Base-by-base conservation (phyloP, 1,284 basidiomycete genomes). In the Anthracocystis panici-leucophaei region DNA sequence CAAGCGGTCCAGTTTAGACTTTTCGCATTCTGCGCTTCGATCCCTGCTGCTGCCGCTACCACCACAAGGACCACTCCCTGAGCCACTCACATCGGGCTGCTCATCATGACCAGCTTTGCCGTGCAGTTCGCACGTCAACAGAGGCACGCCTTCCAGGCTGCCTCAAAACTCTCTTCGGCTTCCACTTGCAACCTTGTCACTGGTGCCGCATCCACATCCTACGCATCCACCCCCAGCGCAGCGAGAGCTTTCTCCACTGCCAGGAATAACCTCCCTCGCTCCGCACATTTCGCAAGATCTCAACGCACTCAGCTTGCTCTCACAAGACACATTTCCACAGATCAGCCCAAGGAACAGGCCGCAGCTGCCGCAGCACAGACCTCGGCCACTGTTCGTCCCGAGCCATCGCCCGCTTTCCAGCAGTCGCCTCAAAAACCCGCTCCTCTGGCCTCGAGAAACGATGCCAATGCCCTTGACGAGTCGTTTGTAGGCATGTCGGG, bases 401-500 rank as follows among this genome's bases (percentile, higher is more conserved):
- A 79, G 52, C 82, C 81, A 10, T 76, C 79, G 40, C 81, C 82
- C 10, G 75, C 82, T 12, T 83, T 84, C 71, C 83, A 83, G 72
- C 77, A 77, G 60, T 66, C 75, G 29, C 61, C 74, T 21, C 70
- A 75, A 35, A 65, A 61, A 54, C 55, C 71, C 18, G 57, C 66
- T 16, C 72, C 72, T 14, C 75, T 75, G 31, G 53, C 62, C 3
- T 58, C 52, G 5, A 41, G 53, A 38, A 71, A 78, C 41, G 73
- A 78, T 23, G 65, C 73, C 44, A 67, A 75, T 18, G 72, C 83
- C 11, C 80, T 87, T 67, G 87, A 87, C 66, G 67, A 81, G 52
- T 84, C 83, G 52, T 97, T 99, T 83, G 90, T 98, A 63, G 96
- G 96, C 68, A 90, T 96, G 87, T 93, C 94, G 20, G 96, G 96